Evolutionary conservation across 2,329 filamentous ascomycete genomes (phyloP).

Genomic region (Talaromyces sp.): DNA sequence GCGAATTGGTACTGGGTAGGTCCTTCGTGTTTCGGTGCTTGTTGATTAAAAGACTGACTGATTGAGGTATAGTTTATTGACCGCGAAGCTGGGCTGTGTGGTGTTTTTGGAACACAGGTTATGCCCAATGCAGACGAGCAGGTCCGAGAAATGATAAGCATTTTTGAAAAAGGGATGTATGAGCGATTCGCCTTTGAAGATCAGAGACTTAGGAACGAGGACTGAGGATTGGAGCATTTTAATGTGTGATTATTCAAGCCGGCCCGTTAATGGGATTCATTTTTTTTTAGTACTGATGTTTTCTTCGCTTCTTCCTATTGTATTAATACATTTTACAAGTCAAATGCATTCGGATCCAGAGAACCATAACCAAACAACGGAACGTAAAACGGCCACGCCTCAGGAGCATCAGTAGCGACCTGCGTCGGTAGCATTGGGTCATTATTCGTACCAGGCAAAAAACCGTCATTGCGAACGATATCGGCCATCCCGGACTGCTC

Average conservation of each 20-base stretch:
- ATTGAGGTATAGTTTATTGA: slow-evolving; percentile 2
- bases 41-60: neutral
- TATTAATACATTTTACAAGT: neutral
- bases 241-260: neutral
- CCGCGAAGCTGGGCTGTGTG: slow-evolving; percentile 7
- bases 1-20: slow-evolving; percentile 8
- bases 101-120: slow-evolving; percentile 6
- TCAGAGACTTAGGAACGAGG: neutral
- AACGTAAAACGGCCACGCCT: slow-evolving; percentile 1
- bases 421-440: neutral
- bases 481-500: slow-evolving; percentile 6
- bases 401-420: neutral
- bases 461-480: neutral
- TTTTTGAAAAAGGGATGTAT: slow-evolving; percentile 5
- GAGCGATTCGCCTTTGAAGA: neutral
- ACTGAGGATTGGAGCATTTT: neutral
- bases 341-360: slow-evolving; percentile 1
- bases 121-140: slow-evolving; percentile 7
- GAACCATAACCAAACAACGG: slow-evolving; percentile 7
- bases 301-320: neutral
- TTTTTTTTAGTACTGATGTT: no score
- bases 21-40: neutral
- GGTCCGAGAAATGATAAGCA: slow-evolving; percentile 1
- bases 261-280: neutral
- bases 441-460: neutral